Base-by-base conservation (phyloP, 2,329 filamentous ascomycete species). In the Drechslerella dactyloides region DNA sequence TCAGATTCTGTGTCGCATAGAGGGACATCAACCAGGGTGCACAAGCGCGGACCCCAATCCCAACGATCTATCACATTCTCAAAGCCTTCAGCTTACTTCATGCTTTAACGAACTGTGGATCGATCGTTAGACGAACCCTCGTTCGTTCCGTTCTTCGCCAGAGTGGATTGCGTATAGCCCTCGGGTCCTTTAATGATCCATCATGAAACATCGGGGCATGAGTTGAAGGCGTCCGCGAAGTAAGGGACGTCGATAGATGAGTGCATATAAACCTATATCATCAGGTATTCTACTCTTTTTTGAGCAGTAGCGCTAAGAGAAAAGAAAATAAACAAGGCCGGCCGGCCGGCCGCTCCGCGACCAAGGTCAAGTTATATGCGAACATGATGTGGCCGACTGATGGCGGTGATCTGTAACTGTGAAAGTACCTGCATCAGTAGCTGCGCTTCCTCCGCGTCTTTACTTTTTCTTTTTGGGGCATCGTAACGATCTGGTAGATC, bases 181-280 rank as follows among this genome's bases (percentile, higher is more conserved):
- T 37, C 40, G 54, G 59, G 59, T 59, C 66, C 66, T 55, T 70
- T 63, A 64, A 42, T 56, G 35, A 64, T 70, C 44, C 59, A 63
- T 27, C 54, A 61, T 72, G 68, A 72, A 72, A 72, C 68, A 65
- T 51, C 59, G 60, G 68, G 56, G 57, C 68, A 72, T 72, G 51
- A 53, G 56, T 72, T 61, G 60, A 61, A 65, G 64, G 60, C 50
- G 53, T 54, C 42, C n/a, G n/a, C n/a, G 53, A 72, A 72, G 68
- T 60, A 72, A 72, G 68, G 68, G 68, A 65, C 46, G 27, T 4
- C 5, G 30, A 44, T 68, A 35, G 27, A 44, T 63, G 66, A 70
- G 66, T 70, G 66, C 66, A 70, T 64, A 70, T 70, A 58, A 59
- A 61, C 55, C 46, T 27, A 48, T 54, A 42, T 33, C 35, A 59